Conservation (phyloP, 1,139 yeast species). For the Suhomyces yuchorum region DNA sequence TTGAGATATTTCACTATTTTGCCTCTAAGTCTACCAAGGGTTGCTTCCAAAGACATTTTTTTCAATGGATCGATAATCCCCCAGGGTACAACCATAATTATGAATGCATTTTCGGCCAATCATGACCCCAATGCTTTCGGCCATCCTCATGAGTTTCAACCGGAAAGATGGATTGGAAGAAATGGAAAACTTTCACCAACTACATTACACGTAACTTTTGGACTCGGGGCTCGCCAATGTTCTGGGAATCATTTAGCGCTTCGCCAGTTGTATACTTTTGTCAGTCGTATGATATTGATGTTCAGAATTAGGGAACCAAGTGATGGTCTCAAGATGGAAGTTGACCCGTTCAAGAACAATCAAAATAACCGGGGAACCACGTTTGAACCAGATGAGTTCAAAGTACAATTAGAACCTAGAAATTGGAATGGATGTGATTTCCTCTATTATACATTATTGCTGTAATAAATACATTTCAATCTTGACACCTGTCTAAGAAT, state of each 20-base stretch:
- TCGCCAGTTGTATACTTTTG: constrained; percentile 56
- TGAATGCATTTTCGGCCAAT: constrained; percentile 74
- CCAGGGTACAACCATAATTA: constrained; percentile 53
- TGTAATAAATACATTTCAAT: not conserved
- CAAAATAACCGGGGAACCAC: constrained; percentile 56
- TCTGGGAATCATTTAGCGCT: constrained; percentile 65
- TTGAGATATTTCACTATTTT: constrained; percentile 64
- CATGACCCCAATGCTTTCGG: constrained; percentile 54
- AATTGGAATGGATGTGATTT: constrained; percentile 9
- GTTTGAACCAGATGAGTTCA: constrained; percentile 55
- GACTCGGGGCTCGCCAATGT: constrained; percentile 71
- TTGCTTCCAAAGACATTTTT: constrained; percentile 51
- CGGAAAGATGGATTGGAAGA: constrained; percentile 57
- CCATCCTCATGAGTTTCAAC: constrained; percentile 56
- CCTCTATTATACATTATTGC: constrained; percentile 12
- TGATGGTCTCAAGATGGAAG: constrained; percentile 35
- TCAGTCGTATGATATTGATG: constrained; percentile 34
- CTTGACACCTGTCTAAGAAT: constrained; percentile 5
- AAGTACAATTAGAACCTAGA: constrained; percentile 31
- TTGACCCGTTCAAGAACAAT: constrained; percentile 54
- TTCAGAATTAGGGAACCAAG: constrained; percentile 47
- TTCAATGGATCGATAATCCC: constrained; percentile 51
- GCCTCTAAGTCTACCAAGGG: constrained; percentile 68
- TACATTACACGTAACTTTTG: constrained; percentile 45
- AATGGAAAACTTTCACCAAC: constrained; percentile 13